These are phyloP conservation scores for Hordeum marinum DNA, from an alignment of 176 grass and related monocot species.

Conservation along the genomic window DNA sequence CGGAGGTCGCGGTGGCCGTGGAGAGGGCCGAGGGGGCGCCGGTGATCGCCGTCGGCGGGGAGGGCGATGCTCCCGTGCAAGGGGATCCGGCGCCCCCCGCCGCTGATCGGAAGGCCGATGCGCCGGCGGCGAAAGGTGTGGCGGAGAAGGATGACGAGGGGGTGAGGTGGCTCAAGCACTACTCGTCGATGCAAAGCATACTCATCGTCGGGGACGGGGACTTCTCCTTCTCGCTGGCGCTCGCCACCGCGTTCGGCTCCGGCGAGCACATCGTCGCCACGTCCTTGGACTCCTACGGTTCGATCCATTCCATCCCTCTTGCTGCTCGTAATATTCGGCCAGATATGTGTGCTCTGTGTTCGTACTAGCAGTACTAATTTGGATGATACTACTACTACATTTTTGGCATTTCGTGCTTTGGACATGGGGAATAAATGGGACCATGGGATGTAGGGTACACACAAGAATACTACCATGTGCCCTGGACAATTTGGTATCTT, in stretches of 20 bases:
- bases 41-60: neutral
- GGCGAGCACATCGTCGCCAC: slow-evolving; percentile 51
- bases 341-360: neutral
- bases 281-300: slow-evolving; percentile 47
- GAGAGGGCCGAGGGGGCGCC: neutral
- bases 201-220: slow-evolving; percentile 52
- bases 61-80: neutral
- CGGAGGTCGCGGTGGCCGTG: neutral
- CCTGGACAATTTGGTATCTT: neutral
- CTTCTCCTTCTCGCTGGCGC: slow-evolving; percentile 55
- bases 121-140: neutral
- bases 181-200: slow-evolving; percentile 41
- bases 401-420: neutral
- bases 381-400: neutral
- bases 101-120: neutral
- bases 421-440: neutral
- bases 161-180: slow-evolving; percentile 41
- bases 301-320: neutral
- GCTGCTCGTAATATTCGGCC: neutral
- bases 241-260: slow-evolving; percentile 54
- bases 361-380: neutral
- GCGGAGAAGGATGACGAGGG: neutral
- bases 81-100: neutral
- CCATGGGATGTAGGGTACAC: neutral
- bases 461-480: neutral